Evolutionary conservation across 371 early-diverging fungal genomes (phyloP).

Genomic region (Mortierella sp.): DNA sequence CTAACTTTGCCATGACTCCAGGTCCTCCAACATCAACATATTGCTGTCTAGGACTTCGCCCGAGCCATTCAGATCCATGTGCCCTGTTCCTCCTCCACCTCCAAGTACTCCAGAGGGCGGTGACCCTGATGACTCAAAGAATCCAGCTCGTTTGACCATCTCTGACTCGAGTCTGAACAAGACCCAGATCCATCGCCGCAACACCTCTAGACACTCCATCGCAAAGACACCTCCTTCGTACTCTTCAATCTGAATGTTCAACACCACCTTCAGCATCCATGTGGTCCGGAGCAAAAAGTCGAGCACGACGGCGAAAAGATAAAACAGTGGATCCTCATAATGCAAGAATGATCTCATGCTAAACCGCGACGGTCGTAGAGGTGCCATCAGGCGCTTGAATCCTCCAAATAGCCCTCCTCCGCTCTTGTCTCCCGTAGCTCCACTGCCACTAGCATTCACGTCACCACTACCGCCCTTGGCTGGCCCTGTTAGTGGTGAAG

Average conservation of each 20-base stretch:
- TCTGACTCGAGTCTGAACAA: constrained; percentile 88
- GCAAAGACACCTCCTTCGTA: constrained; percentile 78
- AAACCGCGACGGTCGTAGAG: constrained; percentile 35
- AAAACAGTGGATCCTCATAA: constrained; percentile 69
- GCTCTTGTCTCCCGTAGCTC: too few relatives aligned
- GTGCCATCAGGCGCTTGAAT: too few relatives aligned
- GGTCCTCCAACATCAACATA: constrained; percentile 29
- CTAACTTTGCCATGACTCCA: constrained; percentile 36
- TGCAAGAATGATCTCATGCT: constrained; percentile 72
- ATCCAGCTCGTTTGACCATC: constrained; percentile 66
- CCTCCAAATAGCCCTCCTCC: too few relatives aligned
- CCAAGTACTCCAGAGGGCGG: constrained; percentile 1
- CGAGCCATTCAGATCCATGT: too few relatives aligned
- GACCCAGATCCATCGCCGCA: constrained; percentile 92
- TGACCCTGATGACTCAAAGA: constrained; percentile 1
- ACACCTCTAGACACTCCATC: constrained; percentile 82
- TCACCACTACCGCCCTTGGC: too few relatives aligned
- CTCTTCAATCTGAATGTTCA: constrained; percentile 73
- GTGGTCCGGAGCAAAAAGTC: constrained; percentile 86
- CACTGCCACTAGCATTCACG: too few relatives aligned
- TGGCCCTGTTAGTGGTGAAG: too few relatives aligned
- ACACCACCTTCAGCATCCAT: constrained; percentile 86
- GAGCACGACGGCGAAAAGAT: constrained; percentile 77
- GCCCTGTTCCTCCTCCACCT: constrained; percentile 7
- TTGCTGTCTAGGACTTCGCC: background rate